Evolutionary conservation across 78 protist species (phyloP), one percentile per base, ranked within the genome.

Genomic region (Thecamonas trahens): DNA sequence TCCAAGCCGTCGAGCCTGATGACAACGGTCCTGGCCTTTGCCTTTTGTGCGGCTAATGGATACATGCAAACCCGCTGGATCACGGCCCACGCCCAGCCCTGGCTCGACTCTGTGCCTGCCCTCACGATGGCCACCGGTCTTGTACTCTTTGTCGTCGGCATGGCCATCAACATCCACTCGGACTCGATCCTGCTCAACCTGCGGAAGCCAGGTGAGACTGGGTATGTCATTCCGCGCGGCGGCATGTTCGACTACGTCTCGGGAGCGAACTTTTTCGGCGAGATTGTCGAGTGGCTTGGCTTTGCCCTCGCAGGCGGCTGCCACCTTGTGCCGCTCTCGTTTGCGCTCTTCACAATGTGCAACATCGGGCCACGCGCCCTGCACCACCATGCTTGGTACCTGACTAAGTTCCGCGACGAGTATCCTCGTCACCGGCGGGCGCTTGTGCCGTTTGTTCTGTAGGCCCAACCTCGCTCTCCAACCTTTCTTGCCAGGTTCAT

Each of bases 231-330:
- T 0, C 83, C 83, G 2, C 52, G 26, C 18, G 81, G 83, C 0
- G 86, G 86, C 42, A n/a, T 53, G 67, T 85, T 79, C 40, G 50
- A 59, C 57, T 76, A 42, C 42, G 90, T 85, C 26, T 72, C 86
- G 1, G 40, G 72, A 34, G 83, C 90, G 26, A 85, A 85, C 65
- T 85, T 67, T 47, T 63, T 76, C 15, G 90, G 86, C 31, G 90
- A 85, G 66, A 28, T 69, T 15, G 34, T 79, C 40, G 90, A 80
- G 72, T 85, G 90, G 90, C 2, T 15, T 3, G 90, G 90, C 28
- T 79, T 53, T 39, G 84, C 85, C 0, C 26, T 84, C 3, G 88
- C 88, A 1, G 18, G 73, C 1, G 4, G 58, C 6, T n/a, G 69
- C 37, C 67, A 24, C 38, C 15, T 11, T 13, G 72, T 53, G 14